Evolutionary conservation across 2,329 filamentous ascomycete species (phyloP).

Genomic region (Aspergillus bombycis): DNA sequence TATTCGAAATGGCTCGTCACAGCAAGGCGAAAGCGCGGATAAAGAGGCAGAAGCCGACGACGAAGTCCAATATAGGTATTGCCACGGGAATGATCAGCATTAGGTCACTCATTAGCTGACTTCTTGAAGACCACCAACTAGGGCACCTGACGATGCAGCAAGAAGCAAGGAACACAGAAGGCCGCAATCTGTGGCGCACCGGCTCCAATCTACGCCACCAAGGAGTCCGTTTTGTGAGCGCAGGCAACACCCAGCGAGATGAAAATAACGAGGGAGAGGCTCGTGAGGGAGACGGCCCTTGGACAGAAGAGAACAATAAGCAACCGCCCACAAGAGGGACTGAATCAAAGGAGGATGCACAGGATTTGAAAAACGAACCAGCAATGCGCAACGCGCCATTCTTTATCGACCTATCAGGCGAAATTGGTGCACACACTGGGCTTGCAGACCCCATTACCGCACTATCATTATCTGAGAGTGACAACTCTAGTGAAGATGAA

Average conservation of each 20-base stretch:
- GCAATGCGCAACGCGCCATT: background rate
- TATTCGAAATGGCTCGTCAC: constrained; percentile 21
- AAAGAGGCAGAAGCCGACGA: constrained; percentile 9
- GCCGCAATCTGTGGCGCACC: constrained; percentile 51
- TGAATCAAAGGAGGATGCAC: background rate
- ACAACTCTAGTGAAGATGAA: constrained; percentile 70
- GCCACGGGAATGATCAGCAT: background rate
- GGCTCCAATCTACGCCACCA: constrained; percentile 58
- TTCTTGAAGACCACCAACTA: constrained; percentile 20
- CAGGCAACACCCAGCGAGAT: constrained; percentile 51
- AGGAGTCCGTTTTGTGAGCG: constrained; percentile 63
- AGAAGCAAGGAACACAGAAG: constrained; percentile 61
- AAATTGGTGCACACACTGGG: constrained; percentile 30
- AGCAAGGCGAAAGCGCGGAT: constrained; percentile 20
- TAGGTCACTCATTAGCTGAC: constrained; percentile 11
- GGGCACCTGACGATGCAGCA: constrained; percentile 54
- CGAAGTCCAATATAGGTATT: constrained; percentile 9
- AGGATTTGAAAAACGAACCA: background rate
- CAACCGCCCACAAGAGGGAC: background rate
- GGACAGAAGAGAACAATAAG: constrained; percentile 17
- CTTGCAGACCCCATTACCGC: constrained; percentile 33
- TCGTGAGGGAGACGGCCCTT: background rate
- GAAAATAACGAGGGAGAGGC: background rate
- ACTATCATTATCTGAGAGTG: constrained; percentile 41
- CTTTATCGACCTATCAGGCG: constrained; percentile 23